Evolutionary conservation across 768 basidiomycete species (phyloP), one percentile per base, ranked within the genome.

Genomic region (Termitomyces sp.): DNA sequence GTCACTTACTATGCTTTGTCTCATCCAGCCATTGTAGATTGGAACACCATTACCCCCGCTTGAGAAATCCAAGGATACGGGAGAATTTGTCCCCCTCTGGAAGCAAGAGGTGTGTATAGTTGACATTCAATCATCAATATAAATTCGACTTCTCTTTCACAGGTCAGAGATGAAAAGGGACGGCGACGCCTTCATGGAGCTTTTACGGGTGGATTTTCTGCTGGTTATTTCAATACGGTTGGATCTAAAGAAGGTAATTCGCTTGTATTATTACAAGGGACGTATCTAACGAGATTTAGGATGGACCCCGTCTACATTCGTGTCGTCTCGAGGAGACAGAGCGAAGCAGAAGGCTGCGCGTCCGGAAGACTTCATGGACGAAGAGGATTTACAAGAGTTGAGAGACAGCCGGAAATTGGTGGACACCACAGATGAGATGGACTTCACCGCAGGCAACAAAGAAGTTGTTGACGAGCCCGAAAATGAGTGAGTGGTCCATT

Each of bases 331-430:
- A 32, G 71, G 68, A 29, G 89, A 91, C 43, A 83, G 95, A 47
- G 83, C 83, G 45, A 87, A 87, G 68, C 71, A 81, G 63, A 78
- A 82, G 63, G 73, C 71, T 2, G 72, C 79, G n/a, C 79, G 80
- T 32, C 88, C 93, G 0, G 92, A 96, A 71, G 94, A 97, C 68
- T 98, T 92, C 68, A 98, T 99, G 97, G 97, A 99, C 73, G 97
- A 98, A 42, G 97, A 99, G 72, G 97, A 98, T 69, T 75, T 98
- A 16, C 85, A 90, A 44, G 92, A 92, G 59, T 70, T 90, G 58
- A 83, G 80, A 34, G 92, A 94, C 40, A 83, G 82, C 62, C 79
- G 86, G 62, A 83, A 81, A 19, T 69, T 97, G 9, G 83, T 94
- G 4, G 88, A 91, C 65, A 89, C 87, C 37, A 86, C 87, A 12